Evolutionary conservation across 805 yeast species (phyloP), one percentile per base, ranked within the genome.

Genomic region (Lipomyces orientalis): DNA sequence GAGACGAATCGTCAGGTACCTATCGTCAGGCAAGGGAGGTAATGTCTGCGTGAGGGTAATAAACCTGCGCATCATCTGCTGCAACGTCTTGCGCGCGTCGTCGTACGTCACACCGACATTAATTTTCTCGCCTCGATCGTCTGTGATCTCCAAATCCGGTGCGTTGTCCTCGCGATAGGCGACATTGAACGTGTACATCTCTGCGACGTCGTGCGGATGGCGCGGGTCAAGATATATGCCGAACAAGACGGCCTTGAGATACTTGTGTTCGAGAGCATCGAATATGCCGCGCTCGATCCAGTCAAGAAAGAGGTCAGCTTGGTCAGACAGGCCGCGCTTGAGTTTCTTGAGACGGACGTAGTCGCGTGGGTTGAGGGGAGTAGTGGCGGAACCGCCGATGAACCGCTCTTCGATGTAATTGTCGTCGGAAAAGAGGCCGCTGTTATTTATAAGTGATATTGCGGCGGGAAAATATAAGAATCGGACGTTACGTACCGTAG

Each of bases 351-450:
- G 82, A 60, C 81, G 81, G 9, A 87, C 78, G 1, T 82, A 78
- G 51, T 77, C 80, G 1, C 73, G 65, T 55, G 77, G 78, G 57
- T 74, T 73, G 39, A 68, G 29, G 4, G 65, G 54, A 0, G 49
- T 61, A 0, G 74, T 72, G 49, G 71, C 77, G 56, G 72, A 73
- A 31, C 76, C 77, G 1, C 83, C 82, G 3, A 80, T 79, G 74
- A 83, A 84, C 49, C 79, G 74, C 64, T 81, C 83, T 70, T 86
- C 88, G 34, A 78, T 78, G 73, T 85, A 87, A 72, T 79, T 81
- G 12, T 81, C 84, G 68, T 87, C 89, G 7, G 85, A 85, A 67
- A 87, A 87, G 25, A 87, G 76, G 0, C 88, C 87, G 66, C 90
- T 79, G 9, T 39, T 54, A 9, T 43, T 43, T 16, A 9, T 22